A percentile compares a stretch with the other conserved stretches of the same genome.
Evolutionary conservation across 108 stramenopile species (phyloP).

Genomic region (Epipyxis sp.): DNA sequence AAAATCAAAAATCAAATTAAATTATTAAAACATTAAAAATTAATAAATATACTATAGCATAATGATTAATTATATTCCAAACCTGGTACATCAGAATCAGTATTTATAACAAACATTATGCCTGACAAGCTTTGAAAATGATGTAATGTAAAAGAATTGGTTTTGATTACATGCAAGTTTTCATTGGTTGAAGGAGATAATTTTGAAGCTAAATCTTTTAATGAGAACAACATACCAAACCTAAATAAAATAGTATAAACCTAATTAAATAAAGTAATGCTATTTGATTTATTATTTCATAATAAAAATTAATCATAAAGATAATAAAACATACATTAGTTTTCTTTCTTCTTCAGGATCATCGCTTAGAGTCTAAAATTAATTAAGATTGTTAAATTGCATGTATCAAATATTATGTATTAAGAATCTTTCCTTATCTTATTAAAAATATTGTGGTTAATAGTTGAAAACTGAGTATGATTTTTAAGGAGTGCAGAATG

Average conservation of each 20-base stretch:
- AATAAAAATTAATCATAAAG: neutral
- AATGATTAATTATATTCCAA: neutral
- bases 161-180: slow-evolving; percentile 11
- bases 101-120: slow-evolving; percentile 23
- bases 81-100: slow-evolving; percentile 2
- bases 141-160: slow-evolving; percentile 25
- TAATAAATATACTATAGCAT: neutral
- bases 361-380: slow-evolving; percentile 24
- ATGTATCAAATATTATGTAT: too few relatives aligned
- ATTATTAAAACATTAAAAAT: too few relatives aligned
- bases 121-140: slow-evolving; percentile 30
- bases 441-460: too few relatives aligned
- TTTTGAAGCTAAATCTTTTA: neutral
- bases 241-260: neutral
- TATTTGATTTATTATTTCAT: neutral
- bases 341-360: slow-evolving; percentile 30
- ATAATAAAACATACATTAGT: neutral
- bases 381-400: too few relatives aligned
- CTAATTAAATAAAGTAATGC: neutral
- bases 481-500: too few relatives aligned
- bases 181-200: neutral
- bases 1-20: neutral
- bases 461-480: too few relatives aligned
- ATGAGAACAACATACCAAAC: slow-evolving; percentile 32
- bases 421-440: too few relatives aligned